A percentile compares a stretch with the other conserved stretches of the same genome.
These are phyloP conservation scores for Seiridium unicorne DNA, from an alignment of 2,329 filamentous ascomycete genomes.

Conservation along the genomic window DNA sequence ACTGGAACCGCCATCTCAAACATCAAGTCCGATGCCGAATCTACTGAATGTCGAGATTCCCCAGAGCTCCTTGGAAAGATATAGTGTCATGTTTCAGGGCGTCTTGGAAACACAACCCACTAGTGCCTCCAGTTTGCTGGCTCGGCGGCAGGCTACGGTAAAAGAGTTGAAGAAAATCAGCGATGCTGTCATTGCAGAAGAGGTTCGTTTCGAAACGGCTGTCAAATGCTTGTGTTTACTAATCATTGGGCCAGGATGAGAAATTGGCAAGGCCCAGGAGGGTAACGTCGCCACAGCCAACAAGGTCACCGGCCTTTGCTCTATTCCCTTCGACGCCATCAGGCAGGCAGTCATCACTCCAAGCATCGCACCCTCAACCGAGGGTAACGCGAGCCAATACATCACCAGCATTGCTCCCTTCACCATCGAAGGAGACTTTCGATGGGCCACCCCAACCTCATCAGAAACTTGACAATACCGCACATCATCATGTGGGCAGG, in stretches of 20 bases:
- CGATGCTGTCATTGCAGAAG: constrained; percentile 38
- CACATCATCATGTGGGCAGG: constrained; percentile 18
- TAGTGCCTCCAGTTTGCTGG: constrained; percentile 42
- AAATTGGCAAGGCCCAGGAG: constrained; percentile 29
- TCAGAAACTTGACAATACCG: constrained; percentile 14
- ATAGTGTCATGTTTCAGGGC: constrained; percentile 88
- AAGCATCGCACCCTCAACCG: constrained; percentile 33
- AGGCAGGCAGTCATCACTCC: constrained; percentile 18
- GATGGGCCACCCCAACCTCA: constrained; percentile 17
- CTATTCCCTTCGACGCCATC: constrained; percentile 40
- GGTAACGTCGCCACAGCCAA: constrained; percentile 47
- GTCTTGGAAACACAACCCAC: constrained; percentile 54
- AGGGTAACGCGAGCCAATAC: constrained; percentile 50
- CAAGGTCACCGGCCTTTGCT: constrained; percentile 41
- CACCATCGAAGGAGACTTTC: constrained; percentile 38
- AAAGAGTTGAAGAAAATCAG: constrained; percentile 56
- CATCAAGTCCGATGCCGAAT: constrained; percentile 14
- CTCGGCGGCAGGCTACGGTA: constrained; percentile 57
- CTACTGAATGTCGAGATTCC: constrained; percentile 79
- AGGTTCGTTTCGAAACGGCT: constrained; percentile 23
- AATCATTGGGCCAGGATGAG: constrained; percentile 7
- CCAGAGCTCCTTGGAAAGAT: constrained; percentile 76
- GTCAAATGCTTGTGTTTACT: neutral
- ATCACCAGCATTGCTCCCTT: constrained; percentile 47
- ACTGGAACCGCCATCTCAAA: constrained; percentile 14